Evolutionary conservation across 2,329 filamentous ascomycete species (phyloP).

Genomic region (Bipolaris zeicola): DNA sequence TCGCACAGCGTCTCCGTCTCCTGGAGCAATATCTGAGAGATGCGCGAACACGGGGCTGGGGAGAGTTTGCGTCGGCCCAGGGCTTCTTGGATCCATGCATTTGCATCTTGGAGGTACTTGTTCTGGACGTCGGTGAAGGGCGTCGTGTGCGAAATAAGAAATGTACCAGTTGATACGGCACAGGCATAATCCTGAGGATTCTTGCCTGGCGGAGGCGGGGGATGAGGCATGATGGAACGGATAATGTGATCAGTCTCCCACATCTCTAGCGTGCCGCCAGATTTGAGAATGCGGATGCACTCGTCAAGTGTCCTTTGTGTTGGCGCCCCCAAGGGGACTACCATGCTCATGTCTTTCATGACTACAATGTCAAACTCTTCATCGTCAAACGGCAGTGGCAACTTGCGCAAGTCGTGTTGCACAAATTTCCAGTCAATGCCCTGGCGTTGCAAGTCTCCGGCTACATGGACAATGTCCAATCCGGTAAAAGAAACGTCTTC

Average conservation of each 20-base stretch:
- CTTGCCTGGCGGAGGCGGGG: conserved; percentile 63
- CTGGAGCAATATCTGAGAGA: conserved; percentile 78
- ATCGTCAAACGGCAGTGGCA: conserved; percentile 77
- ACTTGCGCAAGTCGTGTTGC: conserved; percentile 78
- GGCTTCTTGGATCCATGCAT: conserved; percentile 77
- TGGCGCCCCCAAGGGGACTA: conserved; percentile 62
- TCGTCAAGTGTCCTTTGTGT: conserved; percentile 69
- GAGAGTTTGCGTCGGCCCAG: conserved; percentile 73
- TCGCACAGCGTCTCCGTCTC: conserved; percentile 75
- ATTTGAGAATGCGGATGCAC: conserved; percentile 74
- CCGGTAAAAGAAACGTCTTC: conserved; percentile 77
- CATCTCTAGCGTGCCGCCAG: conserved; percentile 80
- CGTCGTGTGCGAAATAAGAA: conserved; percentile 80
- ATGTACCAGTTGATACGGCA: conserved; percentile 75
- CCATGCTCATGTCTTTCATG: conserved; percentile 79
- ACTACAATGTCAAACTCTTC: conserved; percentile 87
- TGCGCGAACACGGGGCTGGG: conserved; percentile 76
- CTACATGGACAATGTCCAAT: conserved; percentile 77
- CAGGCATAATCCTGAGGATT: conserved; percentile 67
- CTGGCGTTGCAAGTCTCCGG: conserved; percentile 67
- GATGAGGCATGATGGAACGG: conserved; percentile 80
- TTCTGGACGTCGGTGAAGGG: conserved; percentile 82
- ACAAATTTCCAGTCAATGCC: conserved; percentile 89
- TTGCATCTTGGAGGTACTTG: conserved; percentile 80
- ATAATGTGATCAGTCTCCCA: conserved; percentile 90